Percentiles rank a stretch among this genome's conserved stretches.
Conservation (phyloP, 805 yeast species). For the Metschnikowia matae region DNA sequence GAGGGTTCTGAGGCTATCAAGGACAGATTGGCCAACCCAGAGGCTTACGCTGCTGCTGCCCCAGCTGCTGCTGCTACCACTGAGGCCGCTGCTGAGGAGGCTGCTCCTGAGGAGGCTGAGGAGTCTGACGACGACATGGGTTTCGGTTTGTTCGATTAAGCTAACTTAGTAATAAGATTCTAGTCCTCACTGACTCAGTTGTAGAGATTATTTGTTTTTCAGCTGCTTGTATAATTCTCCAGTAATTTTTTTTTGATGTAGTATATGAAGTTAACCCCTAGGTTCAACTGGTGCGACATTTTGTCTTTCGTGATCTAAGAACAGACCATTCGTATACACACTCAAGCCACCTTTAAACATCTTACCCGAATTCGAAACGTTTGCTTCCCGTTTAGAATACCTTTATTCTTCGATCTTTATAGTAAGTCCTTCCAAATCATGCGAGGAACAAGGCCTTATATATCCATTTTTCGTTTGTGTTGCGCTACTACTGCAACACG, state of each 20-base stretch:
- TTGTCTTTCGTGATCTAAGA: no score
- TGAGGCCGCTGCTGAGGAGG: conserved; percentile 63
- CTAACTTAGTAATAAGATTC: conserved; percentile 12
- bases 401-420: no score
- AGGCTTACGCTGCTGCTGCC: conserved; percentile 99
- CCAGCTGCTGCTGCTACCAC: conserved; percentile 84
- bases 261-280: no score
- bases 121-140: conserved; percentile 90
- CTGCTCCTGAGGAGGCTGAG: conserved; percentile 64
- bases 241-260: no score
- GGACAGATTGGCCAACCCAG: conserved; percentile 99
- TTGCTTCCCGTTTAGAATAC: no score
- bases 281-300: no score
- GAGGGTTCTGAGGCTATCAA: conserved; percentile 98
- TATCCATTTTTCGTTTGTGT: not conserved
- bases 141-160: conserved; percentile 97
- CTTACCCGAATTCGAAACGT: no score
- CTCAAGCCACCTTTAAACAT: no score
- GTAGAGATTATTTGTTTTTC: not conserved
- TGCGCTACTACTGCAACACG: not conserved
- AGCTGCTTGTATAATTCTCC: no score
- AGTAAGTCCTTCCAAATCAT: no score
- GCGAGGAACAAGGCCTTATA: no score
- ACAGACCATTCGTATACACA: no score
- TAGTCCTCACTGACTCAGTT: not conserved